Conservation (phyloP, 306 rosid genomes). For the Rosa multiflora region DNA sequence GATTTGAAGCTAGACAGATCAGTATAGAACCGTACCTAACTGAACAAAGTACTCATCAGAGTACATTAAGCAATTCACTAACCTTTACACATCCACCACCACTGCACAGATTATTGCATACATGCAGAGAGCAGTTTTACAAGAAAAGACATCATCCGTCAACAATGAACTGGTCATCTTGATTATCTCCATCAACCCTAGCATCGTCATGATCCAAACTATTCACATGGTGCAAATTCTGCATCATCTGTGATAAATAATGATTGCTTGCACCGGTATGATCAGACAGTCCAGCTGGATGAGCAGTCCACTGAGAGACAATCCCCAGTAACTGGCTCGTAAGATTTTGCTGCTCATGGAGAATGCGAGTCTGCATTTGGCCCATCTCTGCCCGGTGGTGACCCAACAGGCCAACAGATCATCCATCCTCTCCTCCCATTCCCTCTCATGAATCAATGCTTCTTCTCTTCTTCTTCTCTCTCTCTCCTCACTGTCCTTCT, state of each 20-base stretch:
- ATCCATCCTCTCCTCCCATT: conserved; percentile 87
- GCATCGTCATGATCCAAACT: conserved; percentile 78
- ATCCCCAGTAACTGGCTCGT: conserved; percentile 72
- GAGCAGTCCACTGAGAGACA: conserved; percentile 90
- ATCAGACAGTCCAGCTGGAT: conserved; percentile 79
- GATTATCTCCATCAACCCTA: conserved; percentile 91
- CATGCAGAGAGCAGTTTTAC: conserved; percentile 23
- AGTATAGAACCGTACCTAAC: conserved; percentile 48
- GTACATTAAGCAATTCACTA: conserved; percentile 51
- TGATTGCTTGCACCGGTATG: conserved; percentile 86
- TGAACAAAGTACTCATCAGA: conserved; percentile 38
- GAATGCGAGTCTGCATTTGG: conserved; percentile 81
- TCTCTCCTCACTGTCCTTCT: conserved; percentile 71
- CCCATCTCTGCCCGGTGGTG: conserved; percentile 49
- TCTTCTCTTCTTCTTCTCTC: conserved; percentile 84
- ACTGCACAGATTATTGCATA: conserved; percentile 32
- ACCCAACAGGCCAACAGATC: conserved; percentile 62
- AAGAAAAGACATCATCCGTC: conserved; percentile 51
- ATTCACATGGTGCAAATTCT: conserved; percentile 88
- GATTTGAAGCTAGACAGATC: conserved; percentile 29
- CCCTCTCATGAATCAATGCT: conserved; percentile 58
- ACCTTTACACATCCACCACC: conserved; percentile 36
- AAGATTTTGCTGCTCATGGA: conserved; percentile 87
- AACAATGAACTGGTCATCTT: conserved; percentile 91
- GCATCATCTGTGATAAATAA: conserved; percentile 94